Conservation (phyloP, 116 monocot species). For the Dioscorea cayenensis region DNA sequence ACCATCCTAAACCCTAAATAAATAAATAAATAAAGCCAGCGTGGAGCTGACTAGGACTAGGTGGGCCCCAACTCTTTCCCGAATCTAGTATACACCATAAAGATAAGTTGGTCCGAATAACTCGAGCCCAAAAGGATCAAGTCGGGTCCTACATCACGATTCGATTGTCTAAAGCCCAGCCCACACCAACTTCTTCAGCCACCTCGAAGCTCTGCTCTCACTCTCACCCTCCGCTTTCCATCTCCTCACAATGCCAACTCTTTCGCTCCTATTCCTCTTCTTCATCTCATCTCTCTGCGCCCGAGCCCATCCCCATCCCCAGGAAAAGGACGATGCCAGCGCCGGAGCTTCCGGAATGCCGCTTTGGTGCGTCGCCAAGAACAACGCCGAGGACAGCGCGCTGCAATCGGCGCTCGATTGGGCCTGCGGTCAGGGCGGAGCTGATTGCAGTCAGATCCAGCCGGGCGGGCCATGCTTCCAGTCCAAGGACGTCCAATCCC, state of each 20-base stretch:
- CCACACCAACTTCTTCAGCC: background rate
- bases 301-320: background rate
- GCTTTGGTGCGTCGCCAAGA: constrained; percentile 97
- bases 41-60: too few species aligned
- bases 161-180: too few species aligned
- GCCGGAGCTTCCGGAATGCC: constrained; percentile 17
- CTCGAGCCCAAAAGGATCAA: too few species aligned
- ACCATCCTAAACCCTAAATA: too few species aligned
- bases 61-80: too few species aligned
- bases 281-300: background rate
- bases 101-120: too few species aligned
- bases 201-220: background rate
- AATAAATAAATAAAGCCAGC: too few species aligned
- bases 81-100: too few species aligned
- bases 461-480: constrained; percentile 72
- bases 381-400: constrained; percentile 78
- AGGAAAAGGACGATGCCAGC: constrained; percentile 3
- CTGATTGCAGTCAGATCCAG: constrained; percentile 73
- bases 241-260: background rate
- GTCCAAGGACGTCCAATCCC: constrained; percentile 57
- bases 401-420: constrained; percentile 84
- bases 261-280: constrained; percentile 4
- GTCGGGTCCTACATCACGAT: too few species aligned
- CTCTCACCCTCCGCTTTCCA: background rate
- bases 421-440: constrained; percentile 79